Base-by-base conservation (phyloP, 306 rosid genomes). In the Purshia tridentata region DNA sequence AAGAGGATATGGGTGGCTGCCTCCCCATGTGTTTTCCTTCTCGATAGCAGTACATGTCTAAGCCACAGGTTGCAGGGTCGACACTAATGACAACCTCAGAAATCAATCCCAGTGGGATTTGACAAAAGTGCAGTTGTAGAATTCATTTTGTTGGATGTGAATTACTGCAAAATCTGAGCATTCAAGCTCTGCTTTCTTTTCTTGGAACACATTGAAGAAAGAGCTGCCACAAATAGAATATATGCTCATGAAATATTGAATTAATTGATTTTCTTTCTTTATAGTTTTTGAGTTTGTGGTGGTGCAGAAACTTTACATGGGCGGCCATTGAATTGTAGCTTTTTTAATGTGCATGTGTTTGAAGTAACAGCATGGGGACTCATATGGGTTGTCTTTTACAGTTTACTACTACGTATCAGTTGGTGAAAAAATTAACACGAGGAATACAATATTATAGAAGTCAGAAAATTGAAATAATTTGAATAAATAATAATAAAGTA, bases 11-110 rank as follows among this genome's bases (percentile, higher is more conserved):
- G 82, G 88, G 81, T 66, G 81, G 86, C 74, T 15, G 81, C 84
- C 83, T 74, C 88, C 81, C 92, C 96, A 88, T 87, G 90, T 85
- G 93, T 75, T 76, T 72, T 57, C 72, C 44, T 48, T 86, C 75
- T 60, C 72, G 75, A 51, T 72, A 20, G 73, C 72, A 51, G 76
- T 2, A 44, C 47, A 80, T 89, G 87, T 84, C 85, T 70, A 51
- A 60, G 68, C 67, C 51, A 65, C 73, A 58, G 79, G 80, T 72
- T 78, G 84, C 86, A 82, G 60, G 82, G 74, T 13, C 23, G 65
- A 22, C 83, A 76, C 85, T 79, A 81, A 77, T 81, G 86, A 73
- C 74, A 85, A 79, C 81, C 77, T 80, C 73, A 47, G 82, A 81
- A 71, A 71, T 78, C 68, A 71, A 69, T 78, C 68, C 82, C 67